phyloP scores from a whole-genome alignment of 2,329 filamentous ascomycete species.

The Verticillium isaacii region DNA sequence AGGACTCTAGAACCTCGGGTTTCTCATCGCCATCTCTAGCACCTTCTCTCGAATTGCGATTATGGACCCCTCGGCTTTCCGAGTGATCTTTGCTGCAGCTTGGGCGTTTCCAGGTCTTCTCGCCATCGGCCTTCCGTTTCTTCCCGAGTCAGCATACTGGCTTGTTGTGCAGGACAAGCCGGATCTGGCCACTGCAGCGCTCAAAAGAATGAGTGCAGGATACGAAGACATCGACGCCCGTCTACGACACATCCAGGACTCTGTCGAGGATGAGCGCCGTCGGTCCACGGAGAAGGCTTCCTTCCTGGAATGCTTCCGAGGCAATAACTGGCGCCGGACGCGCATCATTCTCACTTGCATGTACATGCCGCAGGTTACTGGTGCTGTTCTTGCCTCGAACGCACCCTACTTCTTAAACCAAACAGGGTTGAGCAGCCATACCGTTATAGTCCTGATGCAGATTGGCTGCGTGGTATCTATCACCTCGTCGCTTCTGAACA shows the following conservation, averaged over 20 bases:
- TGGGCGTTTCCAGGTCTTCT: slow-evolving; percentile 7
- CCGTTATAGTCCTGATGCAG: slow-evolving; percentile 14
- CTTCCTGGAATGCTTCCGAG: background rate
- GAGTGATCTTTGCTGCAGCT: slow-evolving; percentile 9
- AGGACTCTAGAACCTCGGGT: slow-evolving; percentile 7
- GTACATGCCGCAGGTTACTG: slow-evolving; percentile 13
- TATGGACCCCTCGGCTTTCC: slow-evolving; percentile 11
- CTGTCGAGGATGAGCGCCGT: slow-evolving; percentile 2
- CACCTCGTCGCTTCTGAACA: slow-evolving; percentile 11
- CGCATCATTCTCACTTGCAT: slow-evolving; percentile 13
- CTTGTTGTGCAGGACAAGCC: slow-evolving; percentile 28
- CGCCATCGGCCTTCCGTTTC: slow-evolving; percentile 17
- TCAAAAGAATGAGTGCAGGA: background rate
- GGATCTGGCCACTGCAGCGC: slow-evolving; percentile 23
- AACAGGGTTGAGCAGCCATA: slow-evolving; percentile 13
- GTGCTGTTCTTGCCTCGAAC: slow-evolving; percentile 15
- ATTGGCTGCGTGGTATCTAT: slow-evolving; percentile 13
- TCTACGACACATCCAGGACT: slow-evolving; percentile 2
- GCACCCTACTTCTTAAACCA: slow-evolving; percentile 19
- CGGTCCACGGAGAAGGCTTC: background rate
- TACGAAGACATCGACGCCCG: slow-evolving; percentile 2
- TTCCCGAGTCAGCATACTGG: slow-evolving; percentile 38
- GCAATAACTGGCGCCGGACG: slow-evolving; percentile 13
- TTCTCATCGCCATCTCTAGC: slow-evolving; percentile 10
- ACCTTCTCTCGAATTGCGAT: slow-evolving; percentile 13